Conservation (phyloP, 1,139 yeast species). For the Tardiomyces blankii region DNA sequence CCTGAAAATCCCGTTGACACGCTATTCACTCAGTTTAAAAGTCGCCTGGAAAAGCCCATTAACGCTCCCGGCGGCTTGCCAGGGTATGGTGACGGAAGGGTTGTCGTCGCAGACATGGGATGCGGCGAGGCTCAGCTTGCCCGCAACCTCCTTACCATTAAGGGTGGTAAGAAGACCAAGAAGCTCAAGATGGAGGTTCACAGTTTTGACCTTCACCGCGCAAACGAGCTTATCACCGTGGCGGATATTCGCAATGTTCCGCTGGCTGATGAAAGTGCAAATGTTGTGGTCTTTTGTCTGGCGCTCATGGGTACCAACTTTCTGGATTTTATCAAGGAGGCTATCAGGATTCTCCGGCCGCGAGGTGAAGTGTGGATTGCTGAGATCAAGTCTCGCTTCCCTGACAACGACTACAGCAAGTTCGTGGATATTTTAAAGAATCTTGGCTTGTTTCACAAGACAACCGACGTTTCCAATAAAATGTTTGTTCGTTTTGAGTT, state of each 20-base stretch:
- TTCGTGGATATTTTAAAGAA: conserved; percentile 59
- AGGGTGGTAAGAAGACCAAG: conserved; percentile 25
- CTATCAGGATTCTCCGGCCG: conserved; percentile 75
- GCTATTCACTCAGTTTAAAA: conserved; percentile 61
- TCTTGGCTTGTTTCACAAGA: conserved; percentile 77
- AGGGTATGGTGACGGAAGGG: conserved; percentile 31
- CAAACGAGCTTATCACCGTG: conserved; percentile 80
- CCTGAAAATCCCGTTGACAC: conserved; percentile 96
- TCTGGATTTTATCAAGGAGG: conserved; percentile 83
- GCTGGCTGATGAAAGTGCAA: conserved; percentile 60
- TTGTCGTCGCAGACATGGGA: conserved; percentile 94
- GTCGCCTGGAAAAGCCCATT: conserved; percentile 52
- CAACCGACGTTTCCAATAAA: conserved; percentile 76
- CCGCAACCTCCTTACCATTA: conserved; percentile 42
- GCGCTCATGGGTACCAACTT: conserved; percentile 97
- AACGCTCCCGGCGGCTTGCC: conserved; percentile 96
- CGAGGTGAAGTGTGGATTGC: conserved; percentile 96
- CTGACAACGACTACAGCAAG: conserved; percentile 47
- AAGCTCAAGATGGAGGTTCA: conserved; percentile 47
- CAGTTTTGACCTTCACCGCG: conserved; percentile 83
- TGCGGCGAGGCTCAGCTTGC: conserved; percentile 95
- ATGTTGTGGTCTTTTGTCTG: conserved; percentile 80
- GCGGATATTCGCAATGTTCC: conserved; percentile 94
- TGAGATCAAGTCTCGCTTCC: conserved; percentile 86
- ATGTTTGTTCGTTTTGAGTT: conserved; percentile 95